Evolutionary conservation across 2,329 filamentous ascomycete species (phyloP).

Genomic region (Aspergillus brunneoviolaceus): DNA sequence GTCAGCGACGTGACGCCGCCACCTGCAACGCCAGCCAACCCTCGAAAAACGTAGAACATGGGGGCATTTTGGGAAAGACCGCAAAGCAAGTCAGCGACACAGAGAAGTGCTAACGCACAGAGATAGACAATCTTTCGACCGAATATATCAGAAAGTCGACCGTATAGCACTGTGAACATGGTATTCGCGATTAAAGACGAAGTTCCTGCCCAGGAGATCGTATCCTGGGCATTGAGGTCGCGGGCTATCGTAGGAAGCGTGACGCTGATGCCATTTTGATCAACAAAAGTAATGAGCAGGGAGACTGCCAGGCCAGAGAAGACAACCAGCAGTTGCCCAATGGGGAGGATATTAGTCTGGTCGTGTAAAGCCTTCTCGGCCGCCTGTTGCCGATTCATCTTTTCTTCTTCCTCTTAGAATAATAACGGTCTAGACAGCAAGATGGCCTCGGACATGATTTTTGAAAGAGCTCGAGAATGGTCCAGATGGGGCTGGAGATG

Average conservation of each 20-base stretch:
- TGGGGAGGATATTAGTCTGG: constrained; percentile 59
- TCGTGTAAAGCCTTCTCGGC: constrained; percentile 53
- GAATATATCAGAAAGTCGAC: constrained; percentile 61
- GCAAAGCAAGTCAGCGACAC: constrained; percentile 59
- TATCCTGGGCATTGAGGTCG: constrained; percentile 46
- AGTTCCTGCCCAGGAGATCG: constrained; percentile 70
- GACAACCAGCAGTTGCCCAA: constrained; percentile 47
- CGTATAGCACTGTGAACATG: constrained; percentile 65
- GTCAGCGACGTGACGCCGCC: constrained; percentile 60
- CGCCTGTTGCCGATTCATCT: constrained; percentile 35
- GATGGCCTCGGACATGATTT: not conserved
- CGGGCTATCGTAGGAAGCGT: constrained; percentile 54
- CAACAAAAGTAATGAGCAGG: constrained; percentile 56
- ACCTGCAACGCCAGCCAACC: constrained; percentile 60
- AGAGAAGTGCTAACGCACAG: constrained; percentile 53
- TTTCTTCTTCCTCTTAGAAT: constrained; percentile 5
- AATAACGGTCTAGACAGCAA: not conserved
- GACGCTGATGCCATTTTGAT: constrained; percentile 58
- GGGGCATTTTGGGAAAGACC: constrained; percentile 56
- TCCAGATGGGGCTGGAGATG: not conserved
- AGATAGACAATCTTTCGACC: constrained; percentile 61
- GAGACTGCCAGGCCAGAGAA: constrained; percentile 54
- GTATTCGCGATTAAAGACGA: constrained; percentile 67
- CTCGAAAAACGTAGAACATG: constrained; percentile 63
- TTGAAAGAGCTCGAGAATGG: not conserved